Base-by-base conservation (phyloP, 2,329 filamentous ascomycete genomes). In the Rhynchosporium agropyri region DNA sequence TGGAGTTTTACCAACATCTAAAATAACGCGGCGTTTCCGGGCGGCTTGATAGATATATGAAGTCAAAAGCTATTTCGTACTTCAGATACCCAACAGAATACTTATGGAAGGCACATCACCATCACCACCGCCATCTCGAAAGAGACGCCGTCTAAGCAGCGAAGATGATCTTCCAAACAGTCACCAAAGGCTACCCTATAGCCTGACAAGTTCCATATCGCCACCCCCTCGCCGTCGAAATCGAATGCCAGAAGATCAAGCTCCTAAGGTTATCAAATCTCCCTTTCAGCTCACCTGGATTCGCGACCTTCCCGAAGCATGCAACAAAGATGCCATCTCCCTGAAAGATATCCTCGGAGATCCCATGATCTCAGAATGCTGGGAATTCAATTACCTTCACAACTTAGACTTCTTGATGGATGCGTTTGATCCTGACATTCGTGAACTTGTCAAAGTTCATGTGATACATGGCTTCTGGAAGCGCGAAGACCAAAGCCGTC, bases 401-500 rank as follows among this genome's bases (percentile, higher is more conserved):
- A 79, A 84, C 70, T 71, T 88, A 29, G 81, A 86, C 61, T 88
- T 85, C 72, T 70, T 88, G 0, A 85, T 88, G 83, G 76, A 70
- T 65, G 75, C 70, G 6, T 73, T 88, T 63, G 84, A 88, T 66
- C 70, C 76, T 15, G 85, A 88, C 75, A 79, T 85, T 2, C 78
- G 78, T 29, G 65, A 75, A 57, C 64, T 83, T 3, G 79, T 87
- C 29, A 76, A 80, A 59, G 78, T 88, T 26, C 84, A 85, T 68
- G 77, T 88, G 28, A 75, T 88, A 9, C 85, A 88, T 77, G 85
- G 85, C 0, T 87, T 83, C 33, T 88, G 85, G 84, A 90, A 88
- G 74, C 81, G 75, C 54, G 89, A 93, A 76, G 8, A 86, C 83
- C 40, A 72, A 70, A 4, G 79, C 91, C 49, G 80, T 31, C 50